A percentile compares a stretch with the other conserved stretches of the same genome.
phyloP scores from a whole-genome alignment of 2,329 filamentous ascomycete species.

The Penicillium sp. region DNA sequence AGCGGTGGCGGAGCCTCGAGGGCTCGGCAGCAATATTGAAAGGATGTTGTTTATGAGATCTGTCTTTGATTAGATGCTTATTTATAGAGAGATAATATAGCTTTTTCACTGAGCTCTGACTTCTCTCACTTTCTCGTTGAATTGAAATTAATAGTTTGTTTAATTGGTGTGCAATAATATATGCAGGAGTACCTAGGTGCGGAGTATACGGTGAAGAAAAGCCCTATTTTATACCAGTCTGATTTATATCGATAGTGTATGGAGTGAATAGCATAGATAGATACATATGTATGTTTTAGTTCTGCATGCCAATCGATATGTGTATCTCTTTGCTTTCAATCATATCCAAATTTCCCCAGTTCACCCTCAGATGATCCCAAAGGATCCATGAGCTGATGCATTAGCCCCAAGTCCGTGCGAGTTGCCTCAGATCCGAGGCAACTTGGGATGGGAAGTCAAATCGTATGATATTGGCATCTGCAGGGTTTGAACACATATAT shows the following conservation, averaged over 20 bases:
- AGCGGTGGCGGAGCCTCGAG: conserved; percentile 30
- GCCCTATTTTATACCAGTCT: neutral
- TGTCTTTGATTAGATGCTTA: neutral
- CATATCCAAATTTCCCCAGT: neutral
- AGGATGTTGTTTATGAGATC: neutral
- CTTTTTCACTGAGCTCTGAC: neutral
- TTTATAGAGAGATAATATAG: neutral
- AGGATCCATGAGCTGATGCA: neutral
- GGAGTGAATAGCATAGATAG: neutral
- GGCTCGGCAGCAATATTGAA: conserved; percentile 21
- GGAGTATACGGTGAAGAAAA: too few relatives aligned
- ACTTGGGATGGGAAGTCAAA: neutral
- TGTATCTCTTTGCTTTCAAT: neutral
- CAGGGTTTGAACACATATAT: neutral
- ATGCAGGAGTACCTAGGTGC: neutral
- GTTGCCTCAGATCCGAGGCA: conserved; percentile 2
- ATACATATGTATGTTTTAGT: neutral
- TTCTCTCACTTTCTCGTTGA: neutral
- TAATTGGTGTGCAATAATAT: neutral
- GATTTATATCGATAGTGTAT: too few relatives aligned
- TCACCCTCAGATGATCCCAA: neutral
- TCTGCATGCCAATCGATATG: neutral
- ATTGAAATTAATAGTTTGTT: neutral
- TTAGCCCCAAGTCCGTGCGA: conserved; percentile 5
- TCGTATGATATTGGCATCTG: neutral